Evolutionary conservation across 2,329 filamentous ascomycete genomes (phyloP).

Genomic region (Fusarium illudens): DNA sequence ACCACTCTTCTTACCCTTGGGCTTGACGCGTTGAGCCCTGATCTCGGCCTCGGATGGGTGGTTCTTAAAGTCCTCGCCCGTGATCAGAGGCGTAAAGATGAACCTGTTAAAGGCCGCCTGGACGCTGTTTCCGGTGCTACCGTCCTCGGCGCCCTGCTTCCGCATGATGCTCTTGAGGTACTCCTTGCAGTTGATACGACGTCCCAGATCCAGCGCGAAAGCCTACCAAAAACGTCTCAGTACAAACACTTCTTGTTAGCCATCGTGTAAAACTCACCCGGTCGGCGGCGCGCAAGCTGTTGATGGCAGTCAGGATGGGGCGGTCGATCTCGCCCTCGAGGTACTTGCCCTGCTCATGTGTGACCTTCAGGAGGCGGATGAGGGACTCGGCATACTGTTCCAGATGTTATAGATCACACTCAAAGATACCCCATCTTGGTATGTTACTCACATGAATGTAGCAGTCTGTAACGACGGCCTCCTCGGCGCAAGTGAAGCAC

Average conservation of each 20-base stretch:
- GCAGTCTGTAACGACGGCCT: slow-evolving; percentile 40
- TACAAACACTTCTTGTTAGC: background rate
- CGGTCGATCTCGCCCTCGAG: slow-evolving; percentile 42
- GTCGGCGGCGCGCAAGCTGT: slow-evolving; percentile 43
- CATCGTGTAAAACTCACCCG: slow-evolving; percentile 15
- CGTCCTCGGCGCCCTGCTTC: slow-evolving; percentile 44
- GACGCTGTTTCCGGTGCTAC: slow-evolving; percentile 40
- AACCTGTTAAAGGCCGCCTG: slow-evolving; percentile 41
- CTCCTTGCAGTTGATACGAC: slow-evolving; percentile 41
- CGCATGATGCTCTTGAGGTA: slow-evolving; percentile 38
- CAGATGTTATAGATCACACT: background rate
- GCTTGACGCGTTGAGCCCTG: background rate
- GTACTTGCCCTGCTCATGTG: slow-evolving; percentile 38
- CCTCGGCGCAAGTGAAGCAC: slow-evolving; percentile 37
- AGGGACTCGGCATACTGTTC: slow-evolving; percentile 42
- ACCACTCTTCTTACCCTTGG: background rate
- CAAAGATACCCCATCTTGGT: background rate
- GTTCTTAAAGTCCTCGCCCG: slow-evolving; percentile 42
- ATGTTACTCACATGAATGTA: slow-evolving; percentile 35
- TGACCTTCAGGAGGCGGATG: slow-evolving; percentile 38
- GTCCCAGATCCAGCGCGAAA: slow-evolving; percentile 41
- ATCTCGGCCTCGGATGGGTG: background rate
- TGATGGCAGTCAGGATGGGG: slow-evolving; percentile 42
- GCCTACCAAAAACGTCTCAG: slow-evolving; percentile 25
- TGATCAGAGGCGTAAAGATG: slow-evolving; percentile 41